Conservation (phyloP, 1,284 basidiomycete species). For the Bothia castanella region DNA sequence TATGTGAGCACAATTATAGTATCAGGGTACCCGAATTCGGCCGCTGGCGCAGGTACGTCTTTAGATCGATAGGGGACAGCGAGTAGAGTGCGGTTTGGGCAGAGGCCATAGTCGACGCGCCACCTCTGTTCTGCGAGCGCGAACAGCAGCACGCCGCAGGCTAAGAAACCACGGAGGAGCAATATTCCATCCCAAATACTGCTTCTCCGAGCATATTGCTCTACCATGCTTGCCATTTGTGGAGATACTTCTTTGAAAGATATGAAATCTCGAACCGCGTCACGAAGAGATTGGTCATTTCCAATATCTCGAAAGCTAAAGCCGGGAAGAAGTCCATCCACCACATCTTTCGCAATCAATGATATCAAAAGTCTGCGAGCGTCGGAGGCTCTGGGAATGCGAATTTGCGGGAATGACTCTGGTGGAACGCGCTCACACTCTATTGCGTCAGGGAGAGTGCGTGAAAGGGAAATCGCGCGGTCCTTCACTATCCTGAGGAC, state of each 20-base stretch:
- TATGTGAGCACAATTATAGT: conserved; percentile 47
- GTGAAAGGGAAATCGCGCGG: conserved; percentile 11
- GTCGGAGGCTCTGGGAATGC: conserved; percentile 25
- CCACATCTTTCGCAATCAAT: conserved; percentile 25
- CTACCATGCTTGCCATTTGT: conserved; percentile 19
- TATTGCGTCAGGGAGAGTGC: conserved; percentile 18
- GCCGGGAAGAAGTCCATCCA: conserved; percentile 24
- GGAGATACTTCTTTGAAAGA: not conserved
- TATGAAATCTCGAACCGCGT: conserved; percentile 27
- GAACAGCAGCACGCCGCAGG: conserved; percentile 40
- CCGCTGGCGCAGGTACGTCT: conserved; percentile 45
- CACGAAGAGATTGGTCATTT: conserved; percentile 4
- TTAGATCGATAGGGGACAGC: conserved; percentile 55
- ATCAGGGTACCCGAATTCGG: conserved; percentile 58
- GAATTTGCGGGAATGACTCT: conserved; percentile 34
- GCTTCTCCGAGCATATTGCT: conserved; percentile 15
- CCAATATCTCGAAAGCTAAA: conserved; percentile 16
- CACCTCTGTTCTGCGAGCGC: conserved; percentile 43
- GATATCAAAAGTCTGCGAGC: conserved; percentile 26
- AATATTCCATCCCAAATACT: conserved; percentile 37
- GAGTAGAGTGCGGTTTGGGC: conserved; percentile 41
- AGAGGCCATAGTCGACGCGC: conserved; percentile 53
- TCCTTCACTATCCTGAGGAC: conserved; percentile 32
- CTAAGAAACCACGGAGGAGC: conserved; percentile 45
- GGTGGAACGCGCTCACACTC: conserved; percentile 8